Percentiles rank a stretch among this genome's conserved stretches.
phyloP scores from a whole-genome alignment of 306 rosid genomes.

The Senna siamea region DNA sequence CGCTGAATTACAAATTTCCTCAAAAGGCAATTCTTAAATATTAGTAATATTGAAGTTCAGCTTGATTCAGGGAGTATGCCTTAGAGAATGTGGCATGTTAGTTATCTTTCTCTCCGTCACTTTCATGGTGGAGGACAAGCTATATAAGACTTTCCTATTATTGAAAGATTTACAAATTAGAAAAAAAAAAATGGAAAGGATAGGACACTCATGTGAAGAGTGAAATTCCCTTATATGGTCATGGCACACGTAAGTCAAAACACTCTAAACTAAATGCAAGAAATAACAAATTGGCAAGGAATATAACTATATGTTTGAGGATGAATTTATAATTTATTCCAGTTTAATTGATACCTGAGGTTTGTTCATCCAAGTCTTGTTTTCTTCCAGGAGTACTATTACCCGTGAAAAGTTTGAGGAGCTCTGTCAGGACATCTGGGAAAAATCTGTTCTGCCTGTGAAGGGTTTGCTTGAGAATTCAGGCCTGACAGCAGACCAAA shows the following conservation, averaged over 20 bases:
- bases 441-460: conserved; percentile 76
- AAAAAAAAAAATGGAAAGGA: neutral
- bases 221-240: conserved; percentile 12
- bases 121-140: conserved; percentile 12
- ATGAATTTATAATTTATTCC: conserved; percentile 1
- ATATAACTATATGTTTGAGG: conserved; percentile 19
- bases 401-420: conserved; percentile 95
- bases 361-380: conserved; percentile 31
- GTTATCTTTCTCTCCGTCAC: neutral
- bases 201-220: conserved; percentile 24
- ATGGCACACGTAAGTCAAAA: conserved; percentile 5
- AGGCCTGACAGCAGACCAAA: conserved; percentile 64
- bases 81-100: neutral
- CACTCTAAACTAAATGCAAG: neutral
- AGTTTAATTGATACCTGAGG: neutral
- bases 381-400: conserved; percentile 79
- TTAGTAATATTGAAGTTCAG: too few species aligned
- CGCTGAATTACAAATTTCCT: too few species aligned
- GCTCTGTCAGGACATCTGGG: conserved; percentile 93
- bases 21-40: too few species aligned
- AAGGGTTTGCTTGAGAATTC: conserved; percentile 78
- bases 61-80: too few species aligned
- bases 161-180: neutral
- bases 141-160: neutral
- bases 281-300: conserved; percentile 1